Conservation (phyloP, 2,329 filamentous ascomycete species). For the Trichophyton verrucosum region DNA sequence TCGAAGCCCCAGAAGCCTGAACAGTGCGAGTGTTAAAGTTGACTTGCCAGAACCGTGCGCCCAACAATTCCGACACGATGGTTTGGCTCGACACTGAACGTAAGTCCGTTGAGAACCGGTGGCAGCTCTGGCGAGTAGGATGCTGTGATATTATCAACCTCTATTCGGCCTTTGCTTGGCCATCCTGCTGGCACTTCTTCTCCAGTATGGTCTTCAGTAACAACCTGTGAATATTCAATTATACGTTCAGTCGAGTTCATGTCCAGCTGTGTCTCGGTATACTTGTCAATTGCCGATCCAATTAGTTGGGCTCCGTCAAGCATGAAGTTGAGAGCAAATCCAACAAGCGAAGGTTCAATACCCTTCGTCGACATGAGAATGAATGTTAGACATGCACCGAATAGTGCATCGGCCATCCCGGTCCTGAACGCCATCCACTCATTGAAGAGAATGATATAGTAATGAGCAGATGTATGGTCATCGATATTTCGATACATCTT, state of each 20-base stretch:
- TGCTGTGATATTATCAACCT: constrained; percentile 76
- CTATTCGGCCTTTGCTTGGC: constrained; percentile 4
- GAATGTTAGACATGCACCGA: not conserved
- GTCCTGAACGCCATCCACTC: constrained; percentile 3
- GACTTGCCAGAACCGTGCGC: constrained; percentile 87
- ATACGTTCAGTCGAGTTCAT: constrained; percentile 6
- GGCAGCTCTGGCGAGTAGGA: constrained; percentile 82
- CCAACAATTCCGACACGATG: constrained; percentile 96
- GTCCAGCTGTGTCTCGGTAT: not conserved
- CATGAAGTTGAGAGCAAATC: constrained; percentile 5
- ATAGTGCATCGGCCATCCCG: not conserved
- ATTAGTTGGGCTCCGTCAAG: not conserved
- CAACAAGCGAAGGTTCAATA: constrained; percentile 2
- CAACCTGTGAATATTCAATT: constrained; percentile 1
- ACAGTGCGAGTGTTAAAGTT: constrained; percentile 82
- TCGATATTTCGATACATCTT: constrained; percentile 5
- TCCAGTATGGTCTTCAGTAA: not conserved
- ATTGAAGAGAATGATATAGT: constrained; percentile 3
- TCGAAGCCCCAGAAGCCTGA: constrained; percentile 83
- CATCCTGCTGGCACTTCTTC: not conserved
- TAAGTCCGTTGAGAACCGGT: constrained; percentile 81
- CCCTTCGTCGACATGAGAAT: constrained; percentile 1
- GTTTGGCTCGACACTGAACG: constrained; percentile 69
- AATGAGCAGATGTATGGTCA: not conserved
- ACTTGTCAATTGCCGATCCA: not conserved